phyloP scores from a whole-genome alignment of 208 protist species.

The Acanthamoeba lugdunensis region DNA sequence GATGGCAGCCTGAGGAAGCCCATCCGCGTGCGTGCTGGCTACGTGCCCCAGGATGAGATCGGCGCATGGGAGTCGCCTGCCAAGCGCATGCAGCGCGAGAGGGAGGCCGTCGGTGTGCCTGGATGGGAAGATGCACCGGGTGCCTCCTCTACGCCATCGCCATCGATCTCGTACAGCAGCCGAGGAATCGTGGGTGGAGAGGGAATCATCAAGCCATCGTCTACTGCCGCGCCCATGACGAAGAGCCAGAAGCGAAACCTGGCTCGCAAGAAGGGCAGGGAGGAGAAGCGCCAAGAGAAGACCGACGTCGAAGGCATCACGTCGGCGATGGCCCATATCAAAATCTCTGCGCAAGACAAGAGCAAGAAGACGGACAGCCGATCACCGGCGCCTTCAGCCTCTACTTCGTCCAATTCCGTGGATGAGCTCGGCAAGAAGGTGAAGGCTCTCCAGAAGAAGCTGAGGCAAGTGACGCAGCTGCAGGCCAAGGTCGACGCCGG shows the following conservation, averaged over 20 bases:
- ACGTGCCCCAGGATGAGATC: slow-evolving; percentile 65
- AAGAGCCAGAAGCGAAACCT: slow-evolving; percentile 59
- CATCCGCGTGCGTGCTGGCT: slow-evolving; percentile 52
- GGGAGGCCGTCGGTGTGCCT: not conserved
- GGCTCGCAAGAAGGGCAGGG: slow-evolving; percentile 35
- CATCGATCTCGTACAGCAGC: not conserved
- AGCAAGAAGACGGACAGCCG: slow-evolving; percentile 10
- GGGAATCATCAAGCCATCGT: not conserved
- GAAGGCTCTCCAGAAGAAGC: slow-evolving; percentile 70
- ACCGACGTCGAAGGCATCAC: not conserved
- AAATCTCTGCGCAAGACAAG: not conserved
- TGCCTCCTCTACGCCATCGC: not conserved
- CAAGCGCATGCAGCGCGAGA: slow-evolving; percentile 40
- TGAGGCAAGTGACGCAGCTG: slow-evolving; percentile 53
- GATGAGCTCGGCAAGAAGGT: slow-evolving; percentile 70
- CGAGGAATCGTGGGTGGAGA: slow-evolving; percentile 27
- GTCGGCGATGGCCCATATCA: not conserved
- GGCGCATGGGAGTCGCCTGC: slow-evolving; percentile 54
- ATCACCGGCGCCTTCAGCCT: not conserved
- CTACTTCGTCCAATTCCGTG: not conserved
- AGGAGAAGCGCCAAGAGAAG: slow-evolving; percentile 8
- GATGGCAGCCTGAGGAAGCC: slow-evolving; percentile 72
- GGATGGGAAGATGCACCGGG: slow-evolving; percentile 14
- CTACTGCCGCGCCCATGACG: not conserved
- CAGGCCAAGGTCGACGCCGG: slow-evolving; percentile 55